Percentiles rank a stretch among this genome's conserved stretches.
phyloP scores from a whole-genome alignment of 1,284 basidiomycete species.

The Rhodotorula sp. region DNA sequence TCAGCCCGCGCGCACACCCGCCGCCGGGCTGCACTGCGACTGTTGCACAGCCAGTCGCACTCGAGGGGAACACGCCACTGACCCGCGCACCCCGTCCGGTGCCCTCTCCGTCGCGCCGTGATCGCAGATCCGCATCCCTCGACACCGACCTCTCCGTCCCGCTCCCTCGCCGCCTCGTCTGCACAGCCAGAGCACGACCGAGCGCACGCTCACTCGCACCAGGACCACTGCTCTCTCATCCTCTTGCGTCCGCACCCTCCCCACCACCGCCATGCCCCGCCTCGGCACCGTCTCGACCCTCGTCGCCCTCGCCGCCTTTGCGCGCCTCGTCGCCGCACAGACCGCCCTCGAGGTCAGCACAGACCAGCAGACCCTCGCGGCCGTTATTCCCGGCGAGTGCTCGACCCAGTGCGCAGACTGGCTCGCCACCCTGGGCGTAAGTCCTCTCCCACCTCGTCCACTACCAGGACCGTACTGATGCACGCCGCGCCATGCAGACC shows the following conservation, averaged over 20 bases:
- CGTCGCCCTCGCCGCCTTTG: neutral
- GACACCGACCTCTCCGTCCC: too few species aligned
- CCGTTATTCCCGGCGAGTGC: slow-evolving; percentile 6
- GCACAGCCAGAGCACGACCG: neutral
- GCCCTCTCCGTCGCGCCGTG: too few species aligned
- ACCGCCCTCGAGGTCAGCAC: slow-evolving; percentile 1
- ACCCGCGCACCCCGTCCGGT: too few species aligned
- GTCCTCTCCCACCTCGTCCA: neutral
- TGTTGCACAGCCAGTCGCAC: too few species aligned
- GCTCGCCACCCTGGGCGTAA: neutral
- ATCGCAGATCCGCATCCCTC: too few species aligned
- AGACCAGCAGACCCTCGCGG: slow-evolving; percentile 14
- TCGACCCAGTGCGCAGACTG: neutral
- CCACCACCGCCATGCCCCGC: neutral
- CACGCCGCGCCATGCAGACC: neutral
- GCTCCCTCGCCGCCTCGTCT: too few species aligned
- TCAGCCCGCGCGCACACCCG: too few species aligned
- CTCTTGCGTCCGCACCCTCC: neutral
- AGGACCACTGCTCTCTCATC: neutral
- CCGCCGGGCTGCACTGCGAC: too few species aligned
- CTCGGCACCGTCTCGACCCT: neutral
- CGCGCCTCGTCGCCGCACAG: slow-evolving; percentile 1
- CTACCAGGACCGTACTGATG: neutral
- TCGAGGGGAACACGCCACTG: too few species aligned
- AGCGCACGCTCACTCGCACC: neutral